Percentiles rank a stretch among this genome's conserved stretches.
These are phyloP conservation scores for Saprolegnia parasitica DNA, from an alignment of 352 stramenopile species.

Conservation along the genomic window DNA sequence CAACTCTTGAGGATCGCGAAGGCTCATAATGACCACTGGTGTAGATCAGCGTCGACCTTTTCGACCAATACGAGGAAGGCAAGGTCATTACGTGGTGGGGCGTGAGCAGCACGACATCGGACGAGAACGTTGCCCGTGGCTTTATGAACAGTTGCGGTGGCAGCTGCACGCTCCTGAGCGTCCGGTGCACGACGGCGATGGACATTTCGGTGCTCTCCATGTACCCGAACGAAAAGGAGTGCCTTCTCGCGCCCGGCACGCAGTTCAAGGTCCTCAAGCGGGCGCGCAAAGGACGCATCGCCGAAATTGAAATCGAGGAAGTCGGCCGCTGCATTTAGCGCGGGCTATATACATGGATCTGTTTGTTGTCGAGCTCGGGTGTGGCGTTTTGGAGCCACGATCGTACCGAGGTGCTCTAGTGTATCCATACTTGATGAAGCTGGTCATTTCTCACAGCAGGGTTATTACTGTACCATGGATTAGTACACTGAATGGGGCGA, in stretches of 20 bases:
- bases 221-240: conserved; percentile 19
- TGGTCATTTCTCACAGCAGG: too few relatives aligned
- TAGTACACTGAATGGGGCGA: too few relatives aligned
- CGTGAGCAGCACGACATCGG: conserved; percentile 20
- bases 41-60: conserved; percentile 16
- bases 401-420: background rate
- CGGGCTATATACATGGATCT: background rate
- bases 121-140: conserved; percentile 19
- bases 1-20: too few relatives aligned
- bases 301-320: conserved; percentile 24
- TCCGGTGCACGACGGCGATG: conserved; percentile 19
- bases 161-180: conserved; percentile 8
- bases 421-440: too few relatives aligned
- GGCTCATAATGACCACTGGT: too few relatives aligned
- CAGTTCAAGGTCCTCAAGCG: conserved; percentile 21
- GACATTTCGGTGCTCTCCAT: conserved; percentile 26
- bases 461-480: too few relatives aligned
- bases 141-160: conserved; percentile 22
- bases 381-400: background rate
- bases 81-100: conserved; percentile 26
- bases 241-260: conserved; percentile 14
- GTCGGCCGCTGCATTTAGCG: conserved; percentile 10
- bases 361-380: background rate
- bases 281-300: conserved; percentile 9
- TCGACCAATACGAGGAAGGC: conserved; percentile 21